Evolutionary conservation across 352 stramenopile species (phyloP), one percentile per base, ranked within the genome.

Genomic region (Globisporangium viniferum): DNA sequence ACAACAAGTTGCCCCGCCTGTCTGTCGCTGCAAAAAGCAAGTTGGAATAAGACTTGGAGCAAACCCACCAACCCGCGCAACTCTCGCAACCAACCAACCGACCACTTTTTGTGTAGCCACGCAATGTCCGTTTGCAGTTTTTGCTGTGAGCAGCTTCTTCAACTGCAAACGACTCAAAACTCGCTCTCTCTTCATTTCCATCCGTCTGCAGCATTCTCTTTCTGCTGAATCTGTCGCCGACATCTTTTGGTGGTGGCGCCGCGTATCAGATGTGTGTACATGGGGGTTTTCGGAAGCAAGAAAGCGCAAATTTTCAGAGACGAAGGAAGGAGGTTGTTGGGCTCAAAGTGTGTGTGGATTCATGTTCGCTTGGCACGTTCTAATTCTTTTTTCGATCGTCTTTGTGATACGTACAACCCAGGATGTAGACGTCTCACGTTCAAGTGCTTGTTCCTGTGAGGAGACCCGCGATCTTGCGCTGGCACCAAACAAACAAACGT

Each of bases 221-320:
- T 14, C 39, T 12, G 12, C 54, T 59, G 54, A 59, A 59, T 59
- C 18, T 59, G 27, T 46, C 55, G 31, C 20, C 56, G 56, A 62
- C 56, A 62, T 62, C 56, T 3, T 31, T 62, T 62, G 33, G 33
- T 48, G 56, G 56, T 49, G 56, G 56, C 56, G 31, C 4, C 18
- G 33, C 33, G 33, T 36, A 48, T 62, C 56, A 64, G 59, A 55
- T 56, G 59, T 55, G 41, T 56, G 39, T 59, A 14, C 12, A 49
- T 29, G 18, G 18, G 15, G 41, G 3, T 12, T 51, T 49, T 39
- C 10, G 54, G 24, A 59, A 18, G 55, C 39, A 24, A 35, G 44
- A 35, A 27, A 15, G 27, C 48, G n/a, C 35, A 51, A 51, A 51
- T 51, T 51, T 51, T 51, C 44, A 22, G 44, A 12, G 7, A 24